Evolutionary conservation across 371 early-diverging fungal genomes (phyloP).

Genomic region (Mucor circinelloides): DNA sequence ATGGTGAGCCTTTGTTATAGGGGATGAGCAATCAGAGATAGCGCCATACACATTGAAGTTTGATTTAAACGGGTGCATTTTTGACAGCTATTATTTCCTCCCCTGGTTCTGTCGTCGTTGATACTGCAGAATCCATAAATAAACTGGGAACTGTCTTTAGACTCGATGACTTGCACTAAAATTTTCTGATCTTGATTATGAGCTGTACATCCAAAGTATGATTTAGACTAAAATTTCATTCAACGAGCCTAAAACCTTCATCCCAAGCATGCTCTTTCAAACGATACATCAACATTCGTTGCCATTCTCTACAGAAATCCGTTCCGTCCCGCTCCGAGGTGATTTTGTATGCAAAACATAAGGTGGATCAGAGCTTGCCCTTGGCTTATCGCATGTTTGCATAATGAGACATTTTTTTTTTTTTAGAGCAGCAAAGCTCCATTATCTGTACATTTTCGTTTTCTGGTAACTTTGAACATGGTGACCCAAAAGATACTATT

Average conservation of each 20-base stretch:
- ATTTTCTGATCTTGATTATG: too few relatives aligned
- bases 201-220: too few relatives aligned
- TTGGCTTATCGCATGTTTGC: neutral
- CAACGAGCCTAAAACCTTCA: neutral
- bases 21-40: too few relatives aligned
- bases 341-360: neutral
- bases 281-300: neutral
- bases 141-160: too few relatives aligned
- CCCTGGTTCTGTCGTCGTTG: too few relatives aligned
- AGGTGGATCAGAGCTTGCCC: too few relatives aligned
- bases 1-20: too few relatives aligned
- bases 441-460: neutral
- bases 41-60: too few relatives aligned
- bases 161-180: too few relatives aligned
- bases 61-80: too few relatives aligned
- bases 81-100: too few relatives aligned
- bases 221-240: neutral
- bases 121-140: too few relatives aligned
- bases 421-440: neutral
- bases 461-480: neutral
- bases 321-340: constrained; percentile 7
- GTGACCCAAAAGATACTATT: neutral
- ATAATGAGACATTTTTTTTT: neutral
- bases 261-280: neutral
- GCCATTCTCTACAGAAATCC: neutral